phyloP scores from a whole-genome alignment of 2,329 filamentous ascomycete genomes.

The Aspergillus fructus region DNA sequence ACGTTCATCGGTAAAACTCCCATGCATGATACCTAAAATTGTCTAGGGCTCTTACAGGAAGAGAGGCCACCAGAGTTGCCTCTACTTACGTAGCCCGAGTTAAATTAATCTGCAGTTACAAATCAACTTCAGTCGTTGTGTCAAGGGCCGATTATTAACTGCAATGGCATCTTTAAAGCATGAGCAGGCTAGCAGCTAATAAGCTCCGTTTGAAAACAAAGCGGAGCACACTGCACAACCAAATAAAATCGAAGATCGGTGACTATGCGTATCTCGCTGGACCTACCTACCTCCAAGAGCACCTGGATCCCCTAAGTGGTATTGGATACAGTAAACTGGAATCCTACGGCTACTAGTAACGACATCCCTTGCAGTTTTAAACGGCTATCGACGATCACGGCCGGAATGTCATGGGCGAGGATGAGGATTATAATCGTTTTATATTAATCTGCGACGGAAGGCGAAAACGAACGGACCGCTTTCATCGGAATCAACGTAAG shows the following conservation, averaged over 20 bases:
- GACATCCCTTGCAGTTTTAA: not conserved
- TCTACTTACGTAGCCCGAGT: too few relatives aligned
- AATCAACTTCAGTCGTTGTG: too few relatives aligned
- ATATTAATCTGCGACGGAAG: conserved; percentile 25
- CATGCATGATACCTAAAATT: too few relatives aligned
- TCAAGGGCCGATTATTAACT: too few relatives aligned
- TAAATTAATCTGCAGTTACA: too few relatives aligned
- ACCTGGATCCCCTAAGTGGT: not conserved
- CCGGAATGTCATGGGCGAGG: conserved; percentile 17
- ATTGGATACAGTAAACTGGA: not conserved
- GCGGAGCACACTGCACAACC: not conserved
- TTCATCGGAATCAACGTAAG: conserved; percentile 22
- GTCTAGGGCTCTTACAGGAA: too few relatives aligned
- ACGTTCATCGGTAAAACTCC: too few relatives aligned
- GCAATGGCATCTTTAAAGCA: too few relatives aligned
- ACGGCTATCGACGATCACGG: conserved; percentile 8
- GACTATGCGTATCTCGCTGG: not conserved
- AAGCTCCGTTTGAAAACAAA: not conserved
- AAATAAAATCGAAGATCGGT: not conserved
- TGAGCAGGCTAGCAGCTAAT: not conserved
- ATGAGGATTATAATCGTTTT: conserved; percentile 20
- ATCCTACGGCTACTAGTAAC: conserved; percentile 12
- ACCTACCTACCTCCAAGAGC: not conserved
- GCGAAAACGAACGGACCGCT: conserved; percentile 24
- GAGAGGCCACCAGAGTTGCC: too few relatives aligned